Evolutionary conservation across 805 yeast genomes (phyloP), one percentile per base, ranked within the genome.

Genomic region (Spencermartinsiella europaea): DNA sequence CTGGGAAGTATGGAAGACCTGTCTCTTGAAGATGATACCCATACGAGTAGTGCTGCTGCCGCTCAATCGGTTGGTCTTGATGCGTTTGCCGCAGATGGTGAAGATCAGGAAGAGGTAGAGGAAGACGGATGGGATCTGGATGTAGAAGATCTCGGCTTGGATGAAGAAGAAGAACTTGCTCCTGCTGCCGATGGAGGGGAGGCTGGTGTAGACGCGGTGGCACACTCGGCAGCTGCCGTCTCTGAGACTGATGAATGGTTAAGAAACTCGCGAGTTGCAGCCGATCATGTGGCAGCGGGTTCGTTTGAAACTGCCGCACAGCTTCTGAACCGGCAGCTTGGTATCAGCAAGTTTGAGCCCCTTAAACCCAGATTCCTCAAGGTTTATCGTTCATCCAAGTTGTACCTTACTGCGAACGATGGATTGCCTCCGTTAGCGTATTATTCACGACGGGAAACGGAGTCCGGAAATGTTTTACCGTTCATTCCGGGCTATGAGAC

Each of bases 261-360:
- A 25, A 83, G 91, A 55, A 87, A 85, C 66, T 85, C 96, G 15
- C 85, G 83, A 52, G 77, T 90, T 46, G 88, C 97, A 3, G 97
- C 96, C 25, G 88, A 87, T 21, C 86, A 88, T 58, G 89, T 84
- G 59, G 97, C 99, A 1, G 89, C 96, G 2, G 99, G 99, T 58
- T 85, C 95, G 3, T 91, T 91, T 63, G 97, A 89, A 55, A 85
- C 91, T 45, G 99, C 98, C 34, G 93, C 96, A 34, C 95, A 89
- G 59, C 77, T 95, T 62, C 76, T 93, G 59, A 81, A 83, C 71
- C 84, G 91, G 60, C 99, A 95, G 67, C 73, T 83, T 38, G 99
- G 97, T 58, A 78, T 87, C 43, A 82, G 79, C 21, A 75, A 86
- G 56, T 91, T 95, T 63, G 95, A 82, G 60, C 98, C 98, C 12